Percentiles rank a stretch among this genome's conserved stretches.
These are phyloP conservation scores for Trypanosoma grayi DNA, from an alignment of 208 protist species.

Conservation along the genomic window DNA sequence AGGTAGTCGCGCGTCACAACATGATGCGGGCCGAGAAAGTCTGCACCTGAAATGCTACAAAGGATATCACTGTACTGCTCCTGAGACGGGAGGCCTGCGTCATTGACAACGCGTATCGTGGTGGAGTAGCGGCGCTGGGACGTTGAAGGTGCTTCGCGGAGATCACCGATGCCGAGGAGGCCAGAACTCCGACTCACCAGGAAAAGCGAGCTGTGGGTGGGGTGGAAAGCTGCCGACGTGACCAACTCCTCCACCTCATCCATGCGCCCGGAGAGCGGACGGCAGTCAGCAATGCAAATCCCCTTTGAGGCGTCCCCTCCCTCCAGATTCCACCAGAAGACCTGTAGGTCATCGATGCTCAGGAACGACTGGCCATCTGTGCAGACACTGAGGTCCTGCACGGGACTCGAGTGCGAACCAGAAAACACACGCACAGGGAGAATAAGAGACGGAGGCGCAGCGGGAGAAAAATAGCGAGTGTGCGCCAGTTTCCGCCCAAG, in stretches of 20 bases:
- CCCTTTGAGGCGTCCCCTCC: slow-evolving; percentile 61
- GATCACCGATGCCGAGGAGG: slow-evolving; percentile 78
- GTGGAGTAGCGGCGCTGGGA: slow-evolving; percentile 66
- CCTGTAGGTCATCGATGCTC: slow-evolving; percentile 84
- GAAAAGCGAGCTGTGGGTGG: slow-evolving; percentile 79
- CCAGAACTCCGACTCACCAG: slow-evolving; percentile 81
- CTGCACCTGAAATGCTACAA: slow-evolving; percentile 78
- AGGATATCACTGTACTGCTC: slow-evolving; percentile 87
- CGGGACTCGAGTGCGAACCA: slow-evolving; percentile 60
- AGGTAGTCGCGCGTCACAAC: slow-evolving; percentile 86
- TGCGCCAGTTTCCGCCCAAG: slow-evolving; percentile 45
- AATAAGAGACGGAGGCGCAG: slow-evolving; percentile 52
- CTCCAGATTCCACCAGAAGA: slow-evolving; percentile 89
- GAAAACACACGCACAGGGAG: slow-evolving; percentile 74
- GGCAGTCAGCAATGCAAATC: slow-evolving; percentile 69
- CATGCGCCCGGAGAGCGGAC: slow-evolving; percentile 55
- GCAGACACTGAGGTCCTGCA: slow-evolving; percentile 74
- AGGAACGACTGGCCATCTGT: slow-evolving; percentile 82
- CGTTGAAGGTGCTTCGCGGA: slow-evolving; percentile 72
- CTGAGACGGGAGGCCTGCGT: slow-evolving; percentile 1
- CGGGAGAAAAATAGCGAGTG: slow-evolving; percentile 65
- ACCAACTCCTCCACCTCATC: slow-evolving; percentile 84
- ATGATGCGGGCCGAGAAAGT: slow-evolving; percentile 75
- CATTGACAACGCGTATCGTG: slow-evolving; percentile 45
- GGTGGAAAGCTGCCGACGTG: slow-evolving; percentile 76